Evolutionary conservation across 2,329 filamentous ascomycete genomes (phyloP), one percentile per base, ranked within the genome.

Genomic region (Colletotrichum sidae): DNA sequence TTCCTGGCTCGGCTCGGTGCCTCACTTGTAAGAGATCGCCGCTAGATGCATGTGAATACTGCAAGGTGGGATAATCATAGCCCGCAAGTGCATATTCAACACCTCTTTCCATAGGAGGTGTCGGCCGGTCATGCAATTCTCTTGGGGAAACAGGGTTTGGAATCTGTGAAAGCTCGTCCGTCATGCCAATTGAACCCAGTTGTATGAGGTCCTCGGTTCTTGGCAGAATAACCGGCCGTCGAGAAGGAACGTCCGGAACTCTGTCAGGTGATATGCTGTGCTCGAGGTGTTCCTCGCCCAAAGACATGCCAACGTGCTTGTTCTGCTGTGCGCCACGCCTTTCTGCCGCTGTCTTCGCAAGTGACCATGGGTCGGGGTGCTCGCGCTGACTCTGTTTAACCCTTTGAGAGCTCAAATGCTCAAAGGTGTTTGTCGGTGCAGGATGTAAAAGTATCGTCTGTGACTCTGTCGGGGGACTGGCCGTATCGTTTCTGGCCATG

Each of bases 321-420:
- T 15, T 17, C 25, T 46, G n/a, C 15, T 11, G 35, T 41, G 13
- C 12, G 7, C 35, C 46, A 35, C 35, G 46, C 49, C 44, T 53
- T 12, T 38, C 45, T 11, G 56, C 50, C 8, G 65, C 45, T 8
- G 25, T 50, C 15, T 56, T 60, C 34, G 67, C 65, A 12, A 68
- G 50, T 9, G 55, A 46, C 67, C 67, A 69, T 1, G 66, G 67
- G 6, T 66, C 68, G n/a, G 58, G 33, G 12, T 59, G 38, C 33
- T 68, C 41, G 12, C 46, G 15, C 49, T 57, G 49, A 15, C 34
- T 46, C 33, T 65, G 51, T 12, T 57, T n/a, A 4, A 15, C 17
- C 11, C 47, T n/a, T 10, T 63, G 63, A 8, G 52, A 46, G 7
- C 55, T 55, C 11, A 66, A 33, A n/a, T 33, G n/a, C 8, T 57